Conservation (phyloP, 106 monocot species). For the Acorus calamus region DNA sequence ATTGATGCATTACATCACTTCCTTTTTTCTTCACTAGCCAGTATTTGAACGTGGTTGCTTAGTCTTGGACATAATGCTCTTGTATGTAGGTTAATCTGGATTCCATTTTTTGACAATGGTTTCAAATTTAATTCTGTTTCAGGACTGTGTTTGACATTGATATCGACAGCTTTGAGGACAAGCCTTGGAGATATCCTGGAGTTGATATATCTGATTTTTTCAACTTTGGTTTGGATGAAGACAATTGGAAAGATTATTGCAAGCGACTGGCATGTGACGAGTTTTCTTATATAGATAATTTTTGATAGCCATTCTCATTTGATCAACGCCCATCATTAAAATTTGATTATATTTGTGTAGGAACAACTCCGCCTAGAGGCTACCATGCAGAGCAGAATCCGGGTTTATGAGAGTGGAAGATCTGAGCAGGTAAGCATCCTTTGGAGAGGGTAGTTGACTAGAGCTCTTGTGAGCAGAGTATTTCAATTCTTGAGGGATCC, state of each 20-base stretch:
- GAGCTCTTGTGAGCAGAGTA: too few species aligned
- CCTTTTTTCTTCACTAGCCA: too few species aligned
- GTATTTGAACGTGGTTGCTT: too few species aligned
- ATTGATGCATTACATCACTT: too few species aligned
- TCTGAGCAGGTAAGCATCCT: slow-evolving; percentile 58
- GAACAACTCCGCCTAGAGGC: slow-evolving; percentile 86
- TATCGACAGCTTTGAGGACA: slow-evolving; percentile 89
- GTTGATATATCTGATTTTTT: slow-evolving; percentile 87
- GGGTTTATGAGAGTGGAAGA: slow-evolving; percentile 92
- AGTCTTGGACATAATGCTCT: too few species aligned
- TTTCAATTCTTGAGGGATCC: not conserved
- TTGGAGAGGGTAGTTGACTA: too few species aligned
- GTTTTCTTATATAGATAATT: not conserved
- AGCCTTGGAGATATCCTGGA: slow-evolving; percentile 86
- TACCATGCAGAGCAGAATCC: slow-evolving; percentile 96
- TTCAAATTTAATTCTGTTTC: slow-evolving; percentile 4
- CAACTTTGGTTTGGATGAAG: slow-evolving; percentile 91
- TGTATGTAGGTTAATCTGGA: too few species aligned
- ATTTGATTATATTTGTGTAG: slow-evolving; percentile 23
- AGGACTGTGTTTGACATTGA: slow-evolving; percentile 96
- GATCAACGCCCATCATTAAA: too few species aligned
- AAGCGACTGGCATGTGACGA: slow-evolving; percentile 59
- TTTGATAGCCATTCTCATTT: not conserved
- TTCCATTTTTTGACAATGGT: too few species aligned
- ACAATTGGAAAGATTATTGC: slow-evolving; percentile 77